Evolutionary conservation across 1,284 basidiomycete genomes (phyloP).

Genomic region (Cryptococcus wingfieldii): DNA sequence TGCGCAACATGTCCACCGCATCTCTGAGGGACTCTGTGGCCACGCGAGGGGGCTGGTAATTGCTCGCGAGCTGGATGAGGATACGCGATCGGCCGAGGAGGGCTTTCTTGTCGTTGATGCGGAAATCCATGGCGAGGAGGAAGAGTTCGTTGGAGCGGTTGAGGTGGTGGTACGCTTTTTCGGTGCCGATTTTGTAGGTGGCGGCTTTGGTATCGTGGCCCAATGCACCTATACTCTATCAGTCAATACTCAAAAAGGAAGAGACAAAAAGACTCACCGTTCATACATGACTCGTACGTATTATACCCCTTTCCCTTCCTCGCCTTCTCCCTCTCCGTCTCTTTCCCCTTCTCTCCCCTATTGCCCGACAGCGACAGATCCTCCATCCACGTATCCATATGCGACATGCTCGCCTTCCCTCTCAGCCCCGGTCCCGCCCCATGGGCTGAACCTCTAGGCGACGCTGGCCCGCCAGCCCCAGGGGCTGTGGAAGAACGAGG

Average conservation of each 20-base stretch:
- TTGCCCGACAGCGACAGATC: conserved; percentile 2
- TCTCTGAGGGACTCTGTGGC: conserved; percentile 32
- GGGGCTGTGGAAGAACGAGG: not conserved
- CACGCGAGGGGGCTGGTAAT: conserved; percentile 29
- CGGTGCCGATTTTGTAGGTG: conserved; percentile 33
- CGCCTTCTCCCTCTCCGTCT: too few species aligned
- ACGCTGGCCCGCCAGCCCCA: not conserved
- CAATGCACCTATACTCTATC: conserved; percentile 26
- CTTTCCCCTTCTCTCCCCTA: not conserved
- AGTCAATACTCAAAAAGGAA: not conserved
- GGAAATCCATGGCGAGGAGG: conserved; percentile 24
- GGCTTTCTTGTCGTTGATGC: conserved; percentile 26
- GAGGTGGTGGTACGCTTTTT: conserved; percentile 43
- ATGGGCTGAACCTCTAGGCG: not conserved
- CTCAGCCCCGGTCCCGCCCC: too few species aligned
- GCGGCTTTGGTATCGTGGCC: conserved; percentile 42
- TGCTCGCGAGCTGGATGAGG: conserved; percentile 33
- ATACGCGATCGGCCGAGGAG: conserved; percentile 37
- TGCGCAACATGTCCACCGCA: conserved; percentile 20
- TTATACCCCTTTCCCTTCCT: conserved; percentile 19
- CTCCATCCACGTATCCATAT: too few species aligned
- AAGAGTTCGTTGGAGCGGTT: conserved; percentile 41
- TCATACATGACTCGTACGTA: conserved; percentile 39
- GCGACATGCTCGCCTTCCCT: too few species aligned
- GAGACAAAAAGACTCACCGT: conserved; percentile 27